A percentile compares a stretch with the other conserved stretches of the same genome.
Evolutionary conservation across 73 alveolate species (phyloP).

Genomic region (Tetrahymena thermophila): DNA sequence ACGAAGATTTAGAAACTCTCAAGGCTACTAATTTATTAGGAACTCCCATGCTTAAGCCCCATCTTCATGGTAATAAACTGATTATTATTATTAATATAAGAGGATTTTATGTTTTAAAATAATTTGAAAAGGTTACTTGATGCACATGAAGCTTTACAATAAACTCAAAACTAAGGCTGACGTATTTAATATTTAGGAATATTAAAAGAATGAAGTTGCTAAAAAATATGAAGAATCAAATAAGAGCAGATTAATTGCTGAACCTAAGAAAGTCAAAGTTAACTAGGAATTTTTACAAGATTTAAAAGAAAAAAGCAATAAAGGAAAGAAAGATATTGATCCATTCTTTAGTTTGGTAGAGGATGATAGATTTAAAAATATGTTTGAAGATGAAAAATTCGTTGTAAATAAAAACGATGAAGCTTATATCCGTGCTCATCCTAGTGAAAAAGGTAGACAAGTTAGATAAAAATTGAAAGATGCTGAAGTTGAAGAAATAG

Average conservation of each 20-base stretch:
- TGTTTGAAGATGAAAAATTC: slow-evolving; percentile 55
- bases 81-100: not conserved
- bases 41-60: slow-evolving; percentile 64
- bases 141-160: slow-evolving; percentile 66
- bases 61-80: slow-evolving; percentile 52
- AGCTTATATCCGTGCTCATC: slow-evolving; percentile 28
- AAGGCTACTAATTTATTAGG: slow-evolving; percentile 54
- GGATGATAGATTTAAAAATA: slow-evolving; percentile 57
- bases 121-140: slow-evolving; percentile 17
- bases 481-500: not conserved
- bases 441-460: slow-evolving; percentile 7
- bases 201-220: slow-evolving; percentile 51
- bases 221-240: slow-evolving; percentile 58
- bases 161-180: slow-evolving; percentile 61
- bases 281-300: slow-evolving; percentile 49
- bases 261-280: slow-evolving; percentile 43
- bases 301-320: slow-evolving; percentile 43
- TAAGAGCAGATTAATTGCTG: slow-evolving; percentile 52
- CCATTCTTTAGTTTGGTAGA: slow-evolving; percentile 24
- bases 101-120: not conserved
- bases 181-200: slow-evolving; percentile 56
- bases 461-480: not conserved
- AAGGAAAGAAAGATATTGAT: slow-evolving; percentile 27
- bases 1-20: slow-evolving; percentile 60
- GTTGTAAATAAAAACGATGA: slow-evolving; percentile 41